phyloP scores from a whole-genome alignment of 2,329 filamentous ascomycete species.

The Periconia sp. region DNA sequence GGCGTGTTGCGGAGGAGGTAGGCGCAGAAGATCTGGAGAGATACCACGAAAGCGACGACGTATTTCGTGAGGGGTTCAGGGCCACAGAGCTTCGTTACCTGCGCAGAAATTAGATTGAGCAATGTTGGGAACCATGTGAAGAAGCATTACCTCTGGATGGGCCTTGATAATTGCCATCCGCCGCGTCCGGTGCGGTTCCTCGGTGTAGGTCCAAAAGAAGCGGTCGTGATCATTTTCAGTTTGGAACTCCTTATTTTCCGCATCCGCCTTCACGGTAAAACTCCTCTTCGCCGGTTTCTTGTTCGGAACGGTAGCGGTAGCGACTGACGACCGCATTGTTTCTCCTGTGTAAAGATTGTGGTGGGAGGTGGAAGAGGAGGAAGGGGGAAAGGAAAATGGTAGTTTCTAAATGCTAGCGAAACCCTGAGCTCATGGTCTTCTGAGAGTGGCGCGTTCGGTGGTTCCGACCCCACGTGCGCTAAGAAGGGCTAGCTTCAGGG shows the following conservation, averaged over 20 bases:
- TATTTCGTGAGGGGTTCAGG: slow-evolving; percentile 96
- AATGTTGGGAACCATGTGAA: neutral
- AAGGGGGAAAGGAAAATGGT: too few relatives aligned
- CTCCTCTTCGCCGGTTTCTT: slow-evolving; percentile 28
- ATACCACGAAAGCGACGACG: slow-evolving; percentile 82
- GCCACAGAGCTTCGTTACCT: slow-evolving; percentile 97
- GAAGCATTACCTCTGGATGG: slow-evolving; percentile 79
- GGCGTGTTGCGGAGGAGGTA: slow-evolving; percentile 77
- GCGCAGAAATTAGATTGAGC: slow-evolving; percentile 10
- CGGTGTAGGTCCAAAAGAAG: slow-evolving; percentile 99
- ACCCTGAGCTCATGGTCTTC: too few relatives aligned
- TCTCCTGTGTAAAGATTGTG: slow-evolving; percentile 10
- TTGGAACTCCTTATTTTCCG: slow-evolving; percentile 11
- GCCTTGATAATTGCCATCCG: slow-evolving; percentile 96
- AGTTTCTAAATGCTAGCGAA: too few relatives aligned
- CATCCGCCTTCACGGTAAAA: slow-evolving; percentile 28
- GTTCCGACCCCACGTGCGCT: too few relatives aligned
- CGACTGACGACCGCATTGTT: slow-evolving; percentile 45
- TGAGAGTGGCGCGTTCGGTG: too few relatives aligned
- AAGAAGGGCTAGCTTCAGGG: too few relatives aligned
- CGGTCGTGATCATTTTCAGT: slow-evolving; percentile 53
- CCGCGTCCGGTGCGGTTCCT: slow-evolving; percentile 92
- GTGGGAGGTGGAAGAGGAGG: slow-evolving; percentile 6
- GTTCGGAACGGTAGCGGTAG: slow-evolving; percentile 38
- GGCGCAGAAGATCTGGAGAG: slow-evolving; percentile 78